Evolutionary conservation across 2,329 filamentous ascomycete species (phyloP).

Genomic region (Colletotrichum horii): DNA sequence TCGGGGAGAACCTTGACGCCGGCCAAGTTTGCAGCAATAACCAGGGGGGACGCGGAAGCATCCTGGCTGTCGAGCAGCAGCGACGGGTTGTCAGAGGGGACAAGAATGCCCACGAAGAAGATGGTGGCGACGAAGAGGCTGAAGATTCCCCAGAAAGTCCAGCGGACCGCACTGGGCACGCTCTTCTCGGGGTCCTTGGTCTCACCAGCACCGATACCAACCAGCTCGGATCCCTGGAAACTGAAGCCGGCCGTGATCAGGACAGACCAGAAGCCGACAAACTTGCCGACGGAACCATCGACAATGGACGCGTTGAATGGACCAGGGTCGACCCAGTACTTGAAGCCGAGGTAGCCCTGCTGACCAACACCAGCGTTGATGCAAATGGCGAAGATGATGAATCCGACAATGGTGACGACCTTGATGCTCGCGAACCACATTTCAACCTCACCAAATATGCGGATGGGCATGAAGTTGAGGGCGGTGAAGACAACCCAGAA

Average conservation of each 20-base stretch:
- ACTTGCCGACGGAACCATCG: conserved; percentile 59
- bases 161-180: conserved; percentile 74
- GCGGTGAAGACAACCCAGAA: conserved; percentile 75
- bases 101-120: conserved; percentile 75
- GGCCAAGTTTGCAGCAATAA: conserved; percentile 64
- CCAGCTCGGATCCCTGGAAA: conserved; percentile 77
- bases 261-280: conserved; percentile 73
- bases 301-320: conserved; percentile 69
- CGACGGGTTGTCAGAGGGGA: conserved; percentile 64
- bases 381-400: conserved; percentile 78
- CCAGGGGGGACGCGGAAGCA: conserved; percentile 70
- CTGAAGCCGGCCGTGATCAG: conserved; percentile 73
- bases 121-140: conserved; percentile 68
- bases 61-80: conserved; percentile 59
- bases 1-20: conserved; percentile 68
- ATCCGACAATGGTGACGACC: conserved; percentile 75
- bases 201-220: conserved; percentile 81
- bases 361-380: conserved; percentile 74
- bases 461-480: conserved; percentile 74
- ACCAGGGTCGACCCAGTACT: conserved; percentile 72
- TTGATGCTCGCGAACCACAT: conserved; percentile 82
- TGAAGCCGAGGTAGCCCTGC: conserved; percentile 76
- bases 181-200: conserved; percentile 74
- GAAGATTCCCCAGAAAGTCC: conserved; percentile 78
- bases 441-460: conserved; percentile 77